Percentiles rank a stretch among this genome's conserved stretches.
phyloP scores from a whole-genome alignment of 306 rosid species.

The Dalbergia cultrata region DNA sequence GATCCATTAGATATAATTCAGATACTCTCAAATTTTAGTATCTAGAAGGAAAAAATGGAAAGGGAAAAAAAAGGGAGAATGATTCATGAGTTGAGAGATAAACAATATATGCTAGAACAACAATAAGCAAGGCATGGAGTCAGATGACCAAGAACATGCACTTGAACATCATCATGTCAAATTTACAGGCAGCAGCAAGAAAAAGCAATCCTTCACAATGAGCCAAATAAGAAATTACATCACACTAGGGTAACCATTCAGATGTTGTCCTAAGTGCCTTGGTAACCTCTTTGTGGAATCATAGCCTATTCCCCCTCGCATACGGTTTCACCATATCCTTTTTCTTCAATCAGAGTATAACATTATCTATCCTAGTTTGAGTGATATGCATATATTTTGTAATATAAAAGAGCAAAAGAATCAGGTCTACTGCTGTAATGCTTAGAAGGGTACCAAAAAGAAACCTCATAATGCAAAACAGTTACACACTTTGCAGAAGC shows the following conservation, averaged over 20 bases:
- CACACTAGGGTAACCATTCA: background rate
- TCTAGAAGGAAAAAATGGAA: too few relatives aligned
- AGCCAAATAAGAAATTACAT: too few relatives aligned
- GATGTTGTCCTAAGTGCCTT: background rate
- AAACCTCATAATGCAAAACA: constrained; percentile 35
- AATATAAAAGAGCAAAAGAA: constrained; percentile 18
- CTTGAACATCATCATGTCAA: too few relatives aligned
- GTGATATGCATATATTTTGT: constrained; percentile 5
- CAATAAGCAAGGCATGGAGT: too few relatives aligned
- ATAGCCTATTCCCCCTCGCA: constrained; percentile 35
- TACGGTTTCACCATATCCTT: background rate
- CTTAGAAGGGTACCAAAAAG: constrained; percentile 10
- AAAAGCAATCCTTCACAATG: too few relatives aligned
- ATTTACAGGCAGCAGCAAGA: too few relatives aligned
- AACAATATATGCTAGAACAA: too few relatives aligned
- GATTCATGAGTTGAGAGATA: too few relatives aligned
- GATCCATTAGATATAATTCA: too few relatives aligned
- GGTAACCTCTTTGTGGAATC: constrained; percentile 22
- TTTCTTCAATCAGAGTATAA: constrained; percentile 19
- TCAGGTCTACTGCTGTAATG: constrained; percentile 6
- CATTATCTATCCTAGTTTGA: constrained; percentile 21
- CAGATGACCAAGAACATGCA: too few relatives aligned
- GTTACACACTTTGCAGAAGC: constrained; percentile 40
- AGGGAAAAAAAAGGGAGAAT: too few relatives aligned
- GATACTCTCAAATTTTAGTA: too few relatives aligned